Evolutionary conservation across 2,329 filamentous ascomycete species (phyloP).

Genomic region (Pochonia chlamydosporia): DNA sequence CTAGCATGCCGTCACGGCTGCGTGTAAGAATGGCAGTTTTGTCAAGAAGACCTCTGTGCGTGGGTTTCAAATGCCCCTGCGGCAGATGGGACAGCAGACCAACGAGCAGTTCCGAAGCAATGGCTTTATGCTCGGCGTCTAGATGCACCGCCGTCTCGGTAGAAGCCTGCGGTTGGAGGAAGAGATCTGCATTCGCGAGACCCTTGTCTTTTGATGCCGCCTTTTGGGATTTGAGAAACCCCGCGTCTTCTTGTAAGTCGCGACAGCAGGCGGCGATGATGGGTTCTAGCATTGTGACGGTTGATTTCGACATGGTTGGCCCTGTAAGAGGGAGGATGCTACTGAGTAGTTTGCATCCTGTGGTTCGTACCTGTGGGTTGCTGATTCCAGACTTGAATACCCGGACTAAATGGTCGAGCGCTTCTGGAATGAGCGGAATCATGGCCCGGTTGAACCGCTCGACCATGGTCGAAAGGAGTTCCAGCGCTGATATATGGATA

Average conservation of each 20-base stretch:
- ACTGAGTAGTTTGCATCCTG: slow-evolving; percentile 54
- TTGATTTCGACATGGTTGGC: slow-evolving; percentile 58
- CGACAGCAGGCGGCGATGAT: slow-evolving; percentile 66
- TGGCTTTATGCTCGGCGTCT: slow-evolving; percentile 40
- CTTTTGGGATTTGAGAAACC: slow-evolving; percentile 35
- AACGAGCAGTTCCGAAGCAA: slow-evolving; percentile 59
- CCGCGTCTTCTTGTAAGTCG: slow-evolving; percentile 58
- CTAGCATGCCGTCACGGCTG: slow-evolving; percentile 67
- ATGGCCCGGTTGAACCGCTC: slow-evolving; percentile 52
- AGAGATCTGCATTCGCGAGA: slow-evolving; percentile 65
- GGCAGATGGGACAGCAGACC: slow-evolving; percentile 57
- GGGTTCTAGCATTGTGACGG: slow-evolving; percentile 55
- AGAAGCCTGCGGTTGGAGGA: slow-evolving; percentile 43
- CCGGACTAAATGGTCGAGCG: slow-evolving; percentile 67
- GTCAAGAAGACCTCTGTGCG: slow-evolving; percentile 70
- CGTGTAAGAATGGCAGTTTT: slow-evolving; percentile 70
- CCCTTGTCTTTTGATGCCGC: slow-evolving; percentile 30
- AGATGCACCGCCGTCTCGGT: slow-evolving; percentile 29
- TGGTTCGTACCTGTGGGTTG: slow-evolving; percentile 48
- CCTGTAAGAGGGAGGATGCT: slow-evolving; percentile 58
- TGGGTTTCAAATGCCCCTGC: slow-evolving; percentile 61
- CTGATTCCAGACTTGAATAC: slow-evolving; percentile 57
- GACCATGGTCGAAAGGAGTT: slow-evolving; percentile 52
- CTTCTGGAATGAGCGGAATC: slow-evolving; percentile 54
- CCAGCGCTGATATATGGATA: slow-evolving; percentile 67